A percentile compares a stretch with the other conserved stretches of the same genome.
These are phyloP conservation scores for Botryotinia convoluta DNA, from an alignment of 2,329 filamentous ascomycete species.

Conservation along the genomic window DNA sequence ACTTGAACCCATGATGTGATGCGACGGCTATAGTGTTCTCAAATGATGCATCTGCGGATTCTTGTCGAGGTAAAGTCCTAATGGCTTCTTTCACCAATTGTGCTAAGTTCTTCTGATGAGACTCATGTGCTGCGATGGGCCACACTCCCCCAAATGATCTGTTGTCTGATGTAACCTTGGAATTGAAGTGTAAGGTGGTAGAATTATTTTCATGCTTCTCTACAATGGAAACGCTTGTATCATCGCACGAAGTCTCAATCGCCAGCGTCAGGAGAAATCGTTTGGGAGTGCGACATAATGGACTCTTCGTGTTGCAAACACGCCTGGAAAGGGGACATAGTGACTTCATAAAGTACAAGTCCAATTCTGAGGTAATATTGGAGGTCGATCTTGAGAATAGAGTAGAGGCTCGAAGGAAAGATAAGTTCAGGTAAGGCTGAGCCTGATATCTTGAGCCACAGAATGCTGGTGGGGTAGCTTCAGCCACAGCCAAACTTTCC, in stretches of 20 bases:
- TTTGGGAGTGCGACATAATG: conserved; percentile 14
- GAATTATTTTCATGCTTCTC: conserved; percentile 48
- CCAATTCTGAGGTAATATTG: background rate
- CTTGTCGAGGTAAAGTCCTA: conserved; percentile 43
- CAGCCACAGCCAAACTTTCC: background rate
- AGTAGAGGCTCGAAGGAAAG: background rate
- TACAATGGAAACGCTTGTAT: conserved; percentile 84
- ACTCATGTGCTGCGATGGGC: conserved; percentile 70
- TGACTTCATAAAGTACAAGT: conserved; percentile 36
- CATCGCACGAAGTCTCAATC: conserved; percentile 87
- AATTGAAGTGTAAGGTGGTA: conserved; percentile 70
- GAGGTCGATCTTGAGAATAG: background rate
- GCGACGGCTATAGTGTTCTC: conserved; percentile 22
- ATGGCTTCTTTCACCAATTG: conserved; percentile 66
- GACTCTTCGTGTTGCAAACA: conserved; percentile 10
- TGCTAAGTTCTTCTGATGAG: conserved; percentile 71
- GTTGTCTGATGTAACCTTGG: conserved; percentile 79
- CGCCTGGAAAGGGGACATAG: conserved; percentile 32
- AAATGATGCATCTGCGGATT: conserved; percentile 24
- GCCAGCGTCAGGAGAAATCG: conserved; percentile 58
- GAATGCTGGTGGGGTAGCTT: background rate
- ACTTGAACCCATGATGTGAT: conserved; percentile 25
- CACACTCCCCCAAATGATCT: conserved; percentile 74
- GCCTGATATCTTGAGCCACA: background rate
- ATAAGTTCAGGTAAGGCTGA: background rate